Conservation (phyloP, 2,329 filamentous ascomycete genomes). For the Sporothrix brunneoviolacea region DNA sequence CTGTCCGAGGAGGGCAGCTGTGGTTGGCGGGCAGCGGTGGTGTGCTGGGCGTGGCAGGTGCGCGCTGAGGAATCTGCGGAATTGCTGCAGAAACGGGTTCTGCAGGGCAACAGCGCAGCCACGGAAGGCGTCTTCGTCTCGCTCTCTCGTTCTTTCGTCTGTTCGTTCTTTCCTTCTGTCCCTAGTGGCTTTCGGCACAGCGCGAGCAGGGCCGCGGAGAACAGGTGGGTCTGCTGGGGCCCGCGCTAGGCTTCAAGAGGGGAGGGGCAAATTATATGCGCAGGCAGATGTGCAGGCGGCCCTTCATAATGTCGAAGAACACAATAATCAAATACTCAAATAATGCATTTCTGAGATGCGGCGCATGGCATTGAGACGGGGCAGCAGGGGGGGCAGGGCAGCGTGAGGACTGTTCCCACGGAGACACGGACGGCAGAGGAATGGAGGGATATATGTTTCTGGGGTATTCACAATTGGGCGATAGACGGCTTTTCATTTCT, state of each 20-base stretch:
- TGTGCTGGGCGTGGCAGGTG: too few relatives aligned
- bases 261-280: neutral
- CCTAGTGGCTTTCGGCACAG: conserved; percentile 6
- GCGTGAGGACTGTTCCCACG: conserved; percentile 8
- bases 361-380: neutral
- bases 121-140: neutral
- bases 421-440: too few relatives aligned
- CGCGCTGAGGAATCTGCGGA: conserved; percentile 9
- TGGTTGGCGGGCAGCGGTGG: too few relatives aligned
- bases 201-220: conserved; percentile 6
- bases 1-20: neutral
- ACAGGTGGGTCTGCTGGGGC: neutral
- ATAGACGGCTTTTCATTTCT: too few relatives aligned
- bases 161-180: neutral
- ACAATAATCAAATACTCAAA: too few relatives aligned
- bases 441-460: too few relatives aligned
- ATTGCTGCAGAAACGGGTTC: conserved; percentile 13
- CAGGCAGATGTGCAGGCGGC: too few relatives aligned
- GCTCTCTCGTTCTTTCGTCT: too few relatives aligned
- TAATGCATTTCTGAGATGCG: neutral
- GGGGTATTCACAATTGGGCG: too few relatives aligned
- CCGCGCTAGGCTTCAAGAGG: neutral
- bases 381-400: too few relatives aligned
- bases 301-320: too few relatives aligned
- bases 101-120: neutral